A percentile compares a stretch with the other conserved stretches of the same genome.
Conservation (phyloP, 78 protist species). For the Speleostelium caveatum region DNA sequence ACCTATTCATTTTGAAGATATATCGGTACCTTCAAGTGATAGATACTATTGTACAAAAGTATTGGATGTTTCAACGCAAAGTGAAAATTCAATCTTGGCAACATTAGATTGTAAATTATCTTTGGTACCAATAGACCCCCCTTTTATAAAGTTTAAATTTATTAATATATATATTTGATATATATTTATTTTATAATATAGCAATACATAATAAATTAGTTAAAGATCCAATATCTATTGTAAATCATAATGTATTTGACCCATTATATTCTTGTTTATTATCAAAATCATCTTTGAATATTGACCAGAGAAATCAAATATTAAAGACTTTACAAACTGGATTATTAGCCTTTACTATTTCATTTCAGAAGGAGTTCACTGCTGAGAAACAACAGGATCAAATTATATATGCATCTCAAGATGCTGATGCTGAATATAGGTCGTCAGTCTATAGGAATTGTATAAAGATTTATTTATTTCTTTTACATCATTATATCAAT, state of each 20-base stretch:
- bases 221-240: conserved; percentile 23
- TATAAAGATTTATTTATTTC: conserved; percentile 15
- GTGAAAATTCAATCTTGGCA: conserved; percentile 1
- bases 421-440: background rate
- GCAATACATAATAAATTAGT: conserved; percentile 22
- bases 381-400: no score
- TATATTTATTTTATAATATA: background rate
- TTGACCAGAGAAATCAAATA: conserved; percentile 25
- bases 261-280: conserved; percentile 2
- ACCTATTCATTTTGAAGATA: conserved; percentile 28
- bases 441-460: background rate
- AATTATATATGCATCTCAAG: no score
- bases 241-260: conserved; percentile 35
- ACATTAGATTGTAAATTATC: conserved; percentile 29
- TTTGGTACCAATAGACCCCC: background rate
- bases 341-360: no score
- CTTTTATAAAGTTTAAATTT: background rate
- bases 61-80: background rate
- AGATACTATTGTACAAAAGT: background rate
- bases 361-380: no score
- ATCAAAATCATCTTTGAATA: background rate
- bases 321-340: conserved; percentile 4
- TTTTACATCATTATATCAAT: conserved; percentile 26
- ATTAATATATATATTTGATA: conserved; percentile 15
- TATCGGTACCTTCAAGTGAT: conserved; percentile 3